phyloP scores from a whole-genome alignment of 192 early-diverging fungal species.

The Chytriomyces sp. region DNA sequence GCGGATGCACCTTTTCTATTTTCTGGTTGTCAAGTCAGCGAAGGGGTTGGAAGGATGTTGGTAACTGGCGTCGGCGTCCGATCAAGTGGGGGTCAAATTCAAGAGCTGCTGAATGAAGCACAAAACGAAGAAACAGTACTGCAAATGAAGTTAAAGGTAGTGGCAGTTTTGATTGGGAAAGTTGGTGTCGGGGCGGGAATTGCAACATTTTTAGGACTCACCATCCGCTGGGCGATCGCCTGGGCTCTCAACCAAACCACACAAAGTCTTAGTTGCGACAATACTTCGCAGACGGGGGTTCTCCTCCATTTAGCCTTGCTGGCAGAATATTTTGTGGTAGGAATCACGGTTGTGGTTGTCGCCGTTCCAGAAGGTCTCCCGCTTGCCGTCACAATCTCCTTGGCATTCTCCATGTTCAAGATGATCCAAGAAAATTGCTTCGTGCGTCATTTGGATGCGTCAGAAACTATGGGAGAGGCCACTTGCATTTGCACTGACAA shows the following conservation, averaged over 20 bases:
- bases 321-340: conserved; percentile 57
- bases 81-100: conserved; percentile 61
- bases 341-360: conserved; percentile 62
- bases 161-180: conserved; percentile 63
- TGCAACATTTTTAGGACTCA: conserved; percentile 56
- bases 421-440: conserved; percentile 70
- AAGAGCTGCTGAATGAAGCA: conserved; percentile 59
- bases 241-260: conserved; percentile 19
- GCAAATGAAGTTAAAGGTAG: conserved; percentile 58
- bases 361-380: conserved; percentile 67
- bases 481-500: conserved; percentile 68
- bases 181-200: conserved; percentile 62
- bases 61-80: conserved; percentile 56
- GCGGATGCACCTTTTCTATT: conserved; percentile 56
- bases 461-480: conserved; percentile 67
- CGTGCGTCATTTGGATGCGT: conserved; percentile 62
- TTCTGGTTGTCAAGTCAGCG: conserved; percentile 58
- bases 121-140: conserved; percentile 61
- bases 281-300: conserved; percentile 9
- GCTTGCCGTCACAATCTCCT: conserved; percentile 64
- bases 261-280: conserved; percentile 13
- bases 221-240: conserved; percentile 55
- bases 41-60: conserved; percentile 57
- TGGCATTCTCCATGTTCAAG: conserved; percentile 67
- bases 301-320: conserved; percentile 42